These are phyloP conservation scores for Prunella vulgaris DNA, from an alignment of 257 asterid genomes.

Conservation along the genomic window DNA sequence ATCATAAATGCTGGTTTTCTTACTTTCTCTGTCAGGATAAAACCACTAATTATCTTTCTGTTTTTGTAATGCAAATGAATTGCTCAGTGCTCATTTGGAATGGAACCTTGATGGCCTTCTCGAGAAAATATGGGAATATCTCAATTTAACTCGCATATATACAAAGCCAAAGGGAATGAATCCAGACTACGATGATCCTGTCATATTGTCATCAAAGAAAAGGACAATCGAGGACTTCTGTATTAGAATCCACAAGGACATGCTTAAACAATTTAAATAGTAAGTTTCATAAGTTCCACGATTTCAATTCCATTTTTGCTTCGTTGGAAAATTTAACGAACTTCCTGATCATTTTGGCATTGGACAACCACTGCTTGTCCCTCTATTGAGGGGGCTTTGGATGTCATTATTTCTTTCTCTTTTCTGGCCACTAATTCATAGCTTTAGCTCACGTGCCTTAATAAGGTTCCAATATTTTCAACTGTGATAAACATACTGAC, in stretches of 20 bases:
- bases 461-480: neutral
- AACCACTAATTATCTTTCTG: neutral
- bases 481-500: conserved; percentile 1
- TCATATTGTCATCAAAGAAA: conserved; percentile 85
- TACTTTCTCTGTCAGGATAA: neutral
- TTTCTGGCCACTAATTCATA: too few relatives aligned
- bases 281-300: conserved; percentile 30
- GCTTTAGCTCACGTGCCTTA: too few relatives aligned
- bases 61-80: conserved; percentile 16
- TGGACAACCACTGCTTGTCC: neutral
- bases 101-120: conserved; percentile 99
- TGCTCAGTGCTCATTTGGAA: conserved; percentile 88
- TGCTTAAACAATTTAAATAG: conserved; percentile 94
- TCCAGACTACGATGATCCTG: conserved; percentile 98
- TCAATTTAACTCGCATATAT: conserved; percentile 87
- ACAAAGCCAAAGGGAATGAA: conserved; percentile 99
- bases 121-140: conserved; percentile 95
- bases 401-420: neutral
- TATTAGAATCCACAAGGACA: conserved; percentile 85
- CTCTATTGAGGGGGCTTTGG: neutral
- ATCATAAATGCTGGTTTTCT: neutral
- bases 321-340: neutral
- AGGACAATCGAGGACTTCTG: conserved; percentile 93
- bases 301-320: neutral
- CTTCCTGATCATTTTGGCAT: too few relatives aligned